Conservation (phyloP, 192 early-diverging fungal genomes). For the Backusella tarrabulga region DNA sequence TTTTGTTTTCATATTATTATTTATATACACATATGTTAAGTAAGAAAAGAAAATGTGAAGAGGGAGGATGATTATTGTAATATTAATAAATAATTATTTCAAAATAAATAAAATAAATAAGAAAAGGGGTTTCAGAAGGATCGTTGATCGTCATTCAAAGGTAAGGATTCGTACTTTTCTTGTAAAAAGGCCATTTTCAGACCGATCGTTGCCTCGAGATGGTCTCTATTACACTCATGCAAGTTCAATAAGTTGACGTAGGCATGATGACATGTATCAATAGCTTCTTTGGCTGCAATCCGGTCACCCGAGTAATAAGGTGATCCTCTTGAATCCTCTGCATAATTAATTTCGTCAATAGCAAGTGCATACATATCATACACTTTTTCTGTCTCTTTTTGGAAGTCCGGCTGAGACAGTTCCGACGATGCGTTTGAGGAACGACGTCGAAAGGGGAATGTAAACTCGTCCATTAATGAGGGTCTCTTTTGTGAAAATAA, state of each 20-base stretch:
- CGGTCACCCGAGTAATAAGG: constrained; percentile 43
- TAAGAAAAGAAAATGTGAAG: background rate
- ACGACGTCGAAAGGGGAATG: constrained; percentile 7
- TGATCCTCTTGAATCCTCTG: constrained; percentile 43
- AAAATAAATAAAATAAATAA: background rate
- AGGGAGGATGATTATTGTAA: background rate
- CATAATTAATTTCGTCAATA: constrained; percentile 26
- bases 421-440: constrained; percentile 8
- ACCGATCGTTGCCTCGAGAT: background rate
- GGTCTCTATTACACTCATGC: background rate
- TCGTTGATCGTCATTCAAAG: constrained; percentile 4
- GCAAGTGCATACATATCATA: constrained; percentile 12
- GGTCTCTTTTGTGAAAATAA: background rate
- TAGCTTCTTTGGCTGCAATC: constrained; percentile 34
- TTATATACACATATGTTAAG: background rate
- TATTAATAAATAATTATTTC: background rate
- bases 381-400: constrained; percentile 5
- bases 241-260: constrained; percentile 28
- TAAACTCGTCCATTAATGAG: background rate
- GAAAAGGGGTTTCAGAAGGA: background rate
- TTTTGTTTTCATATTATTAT: constrained; percentile 9
- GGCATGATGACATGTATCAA: constrained; percentile 29
- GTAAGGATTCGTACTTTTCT: constrained; percentile 15
- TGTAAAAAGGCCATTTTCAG: constrained; percentile 1
- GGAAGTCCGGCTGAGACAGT: background rate